A percentile compares a stretch with the other conserved stretches of the same genome.
Conservation (phyloP, 192 early-diverging fungal genomes). For the Linnemannia exigua region DNA sequence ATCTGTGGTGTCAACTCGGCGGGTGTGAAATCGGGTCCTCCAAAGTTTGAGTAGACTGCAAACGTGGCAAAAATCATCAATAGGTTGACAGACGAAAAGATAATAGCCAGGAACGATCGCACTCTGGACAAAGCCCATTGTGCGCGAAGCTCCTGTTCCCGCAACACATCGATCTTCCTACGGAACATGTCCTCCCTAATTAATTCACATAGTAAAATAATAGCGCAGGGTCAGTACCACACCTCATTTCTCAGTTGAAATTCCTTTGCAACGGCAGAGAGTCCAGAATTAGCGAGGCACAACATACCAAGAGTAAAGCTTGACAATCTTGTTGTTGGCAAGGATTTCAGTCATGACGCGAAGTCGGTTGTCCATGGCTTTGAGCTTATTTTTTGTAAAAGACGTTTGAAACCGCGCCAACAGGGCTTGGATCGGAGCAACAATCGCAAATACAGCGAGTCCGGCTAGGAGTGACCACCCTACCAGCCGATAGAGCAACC, state of each 20-base stretch:
- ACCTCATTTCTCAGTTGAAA: not conserved
- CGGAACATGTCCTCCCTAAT: slow-evolving; percentile 39
- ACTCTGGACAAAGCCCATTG: slow-evolving; percentile 24
- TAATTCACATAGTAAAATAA: not conserved
- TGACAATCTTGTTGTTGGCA: slow-evolving; percentile 49
- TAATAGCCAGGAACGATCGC: slow-evolving; percentile 21
- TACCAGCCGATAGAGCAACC: slow-evolving; percentile 37
- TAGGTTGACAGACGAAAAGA: slow-evolving; percentile 42
- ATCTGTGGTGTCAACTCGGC: slow-evolving; percentile 50
- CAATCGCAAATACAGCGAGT: slow-evolving; percentile 22
- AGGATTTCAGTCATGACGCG: slow-evolving; percentile 40
- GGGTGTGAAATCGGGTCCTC: slow-evolving; percentile 38
- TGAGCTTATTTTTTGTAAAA: slow-evolving; percentile 23
- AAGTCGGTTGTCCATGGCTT: slow-evolving; percentile 36
- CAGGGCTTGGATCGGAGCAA: slow-evolving; percentile 21
- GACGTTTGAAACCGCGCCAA: slow-evolving; percentile 12
- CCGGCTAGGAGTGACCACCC: slow-evolving; percentile 44
- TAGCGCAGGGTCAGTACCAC: not conserved
- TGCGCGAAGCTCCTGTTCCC: slow-evolving; percentile 20
- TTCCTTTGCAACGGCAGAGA: too few relatives aligned
- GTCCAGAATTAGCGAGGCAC: not conserved
- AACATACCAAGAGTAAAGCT: slow-evolving; percentile 40
- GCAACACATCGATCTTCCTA: slow-evolving; percentile 21
- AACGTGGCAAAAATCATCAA: slow-evolving; percentile 36
- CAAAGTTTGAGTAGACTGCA: slow-evolving; percentile 37